A percentile compares a stretch with the other conserved stretches of the same genome.
These are phyloP conservation scores for Cercospora sp. DNA, from an alignment of 2,329 filamentous ascomycete species.

Conservation along the genomic window DNA sequence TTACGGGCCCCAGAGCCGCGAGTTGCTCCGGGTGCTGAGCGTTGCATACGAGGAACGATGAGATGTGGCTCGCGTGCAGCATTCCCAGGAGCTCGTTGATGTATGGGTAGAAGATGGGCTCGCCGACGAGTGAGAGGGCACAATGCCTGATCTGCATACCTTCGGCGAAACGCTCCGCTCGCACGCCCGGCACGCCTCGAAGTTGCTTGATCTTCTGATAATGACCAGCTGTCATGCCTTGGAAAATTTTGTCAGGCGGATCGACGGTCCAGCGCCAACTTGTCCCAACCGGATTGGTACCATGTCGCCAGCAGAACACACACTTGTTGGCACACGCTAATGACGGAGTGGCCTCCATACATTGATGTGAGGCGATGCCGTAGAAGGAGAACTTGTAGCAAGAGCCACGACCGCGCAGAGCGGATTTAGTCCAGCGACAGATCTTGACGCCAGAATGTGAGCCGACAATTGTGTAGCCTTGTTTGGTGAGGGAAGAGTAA, in stretches of 20 bases:
- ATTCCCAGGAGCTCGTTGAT: conserved; percentile 89
- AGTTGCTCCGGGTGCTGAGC: conserved; percentile 94
- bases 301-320: conserved; percentile 98
- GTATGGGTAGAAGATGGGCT: conserved; percentile 98
- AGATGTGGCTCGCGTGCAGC: conserved; percentile 83
- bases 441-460: conserved; percentile 97
- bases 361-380: conserved; percentile 92
- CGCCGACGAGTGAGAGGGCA: conserved; percentile 85
- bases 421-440: conserved; percentile 97
- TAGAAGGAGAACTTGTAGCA: conserved; percentile 99
- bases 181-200: conserved; percentile 86
- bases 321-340: conserved; percentile 97
- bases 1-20: conserved; percentile 77
- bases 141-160: conserved; percentile 93
- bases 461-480: conserved; percentile 93
- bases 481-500: conserved; percentile 84
- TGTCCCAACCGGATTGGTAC: conserved; percentile 93
- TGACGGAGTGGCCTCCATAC: conserved; percentile 96
- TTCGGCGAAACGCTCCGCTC: conserved; percentile 87
- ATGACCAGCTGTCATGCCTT: conserved; percentile 85
- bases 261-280: conserved; percentile 97
- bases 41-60: conserved; percentile 94
- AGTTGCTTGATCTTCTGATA: conserved; percentile 99
- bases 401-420: conserved; percentile 84
- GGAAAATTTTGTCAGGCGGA: conserved; percentile 82